Base-by-base conservation (phyloP, 768 basidiomycete genomes). In the Tubosaeta sp. region DNA sequence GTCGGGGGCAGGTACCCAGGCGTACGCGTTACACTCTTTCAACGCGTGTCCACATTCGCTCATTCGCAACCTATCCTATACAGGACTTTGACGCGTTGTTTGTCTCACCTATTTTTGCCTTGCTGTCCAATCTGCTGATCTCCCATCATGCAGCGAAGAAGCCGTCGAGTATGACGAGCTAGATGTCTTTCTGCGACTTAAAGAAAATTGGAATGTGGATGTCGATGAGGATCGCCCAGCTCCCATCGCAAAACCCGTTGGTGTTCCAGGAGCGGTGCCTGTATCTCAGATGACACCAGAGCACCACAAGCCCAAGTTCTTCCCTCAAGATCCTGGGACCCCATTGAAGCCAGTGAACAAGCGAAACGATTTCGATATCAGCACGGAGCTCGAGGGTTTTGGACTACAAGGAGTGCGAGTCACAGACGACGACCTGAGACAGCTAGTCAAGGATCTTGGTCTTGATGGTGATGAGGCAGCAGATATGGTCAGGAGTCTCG, bases 271-370 rank as follows among this genome's bases (percentile, higher is more conserved):
- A 4, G 91, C 87, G 0, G 73, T 79, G 27, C 74, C 82, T 8
- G 88, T 90, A 10, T 71, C 83, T 8, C 81, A 91, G 64, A 91
- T 91, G 85, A 86, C 85, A 7, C 86, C 87, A n/a, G 81, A 85
- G 37, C 85, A 76, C 44, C 75, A 91, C 59, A 82, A 74, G 61
- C 77, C 74, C 50, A 79, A 81, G 60, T 73, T 82, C 43, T 74
- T 82, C 37, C 76, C 81, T 46, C 64, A 59, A 38, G 66, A 72
- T 38, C 65, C 72, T 0, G 62, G 67, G 12, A 77, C 76, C n/a
- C 79, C 79, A 12, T 65, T 76, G 43, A 79, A 73, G 53, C 79
- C 83, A 4, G 76, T 77, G 43, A 85, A 85, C 68, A 85, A 83
- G 63, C 70, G 73, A 26, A 72, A 77, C 34, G 73, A 76, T 59